phyloP scores from a whole-genome alignment of 805 yeast genomes.

The Saturnispora sanitii region DNA sequence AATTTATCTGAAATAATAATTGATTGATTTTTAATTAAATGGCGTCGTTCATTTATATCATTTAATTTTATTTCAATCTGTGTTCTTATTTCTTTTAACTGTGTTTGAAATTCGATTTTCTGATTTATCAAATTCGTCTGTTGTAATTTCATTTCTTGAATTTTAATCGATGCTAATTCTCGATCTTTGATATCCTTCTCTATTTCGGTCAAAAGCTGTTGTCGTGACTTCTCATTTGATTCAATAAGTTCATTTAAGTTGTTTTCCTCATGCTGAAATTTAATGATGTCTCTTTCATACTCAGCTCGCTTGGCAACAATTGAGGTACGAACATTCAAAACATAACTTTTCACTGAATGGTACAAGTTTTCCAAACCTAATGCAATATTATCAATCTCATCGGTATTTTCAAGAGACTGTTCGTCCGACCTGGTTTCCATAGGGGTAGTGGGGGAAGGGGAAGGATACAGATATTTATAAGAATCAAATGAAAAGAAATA shows the following conservation, averaged over 20 bases:
- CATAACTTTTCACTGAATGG: conserved; percentile 13
- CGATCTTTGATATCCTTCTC: conserved; percentile 16
- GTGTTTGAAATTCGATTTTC: conserved; percentile 19
- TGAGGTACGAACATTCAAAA: conserved; percentile 12
- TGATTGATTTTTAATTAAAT: conserved; percentile 29
- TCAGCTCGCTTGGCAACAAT: conserved; percentile 16
- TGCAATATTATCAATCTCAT: conserved; percentile 16
- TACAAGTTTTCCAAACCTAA: conserved; percentile 19
- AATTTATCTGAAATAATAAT: conserved; percentile 33
- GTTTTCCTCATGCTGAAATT: conserved; percentile 17
- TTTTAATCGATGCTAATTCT: conserved; percentile 29
- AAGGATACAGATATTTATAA: not conserved
- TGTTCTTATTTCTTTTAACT: conserved; percentile 23
- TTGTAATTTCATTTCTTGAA: conserved; percentile 31
- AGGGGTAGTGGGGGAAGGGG: not conserved
- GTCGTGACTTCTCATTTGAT: conserved; percentile 16
- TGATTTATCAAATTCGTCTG: conserved; percentile 26
- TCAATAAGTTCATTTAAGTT: conserved; percentile 16
- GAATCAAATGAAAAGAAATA: too few species aligned
- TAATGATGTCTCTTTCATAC: conserved; percentile 16
- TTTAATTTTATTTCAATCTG: conserved; percentile 19
- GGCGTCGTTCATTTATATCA: conserved; percentile 22
- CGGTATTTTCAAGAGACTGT: conserved; percentile 15
- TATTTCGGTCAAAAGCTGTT: conserved; percentile 16
- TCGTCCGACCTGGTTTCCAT: conserved; percentile 5